Percentiles rank a stretch among this genome's conserved stretches.
Evolutionary conservation across 768 basidiomycete species (phyloP).

Genomic region (Agaricus subrufescens): DNA sequence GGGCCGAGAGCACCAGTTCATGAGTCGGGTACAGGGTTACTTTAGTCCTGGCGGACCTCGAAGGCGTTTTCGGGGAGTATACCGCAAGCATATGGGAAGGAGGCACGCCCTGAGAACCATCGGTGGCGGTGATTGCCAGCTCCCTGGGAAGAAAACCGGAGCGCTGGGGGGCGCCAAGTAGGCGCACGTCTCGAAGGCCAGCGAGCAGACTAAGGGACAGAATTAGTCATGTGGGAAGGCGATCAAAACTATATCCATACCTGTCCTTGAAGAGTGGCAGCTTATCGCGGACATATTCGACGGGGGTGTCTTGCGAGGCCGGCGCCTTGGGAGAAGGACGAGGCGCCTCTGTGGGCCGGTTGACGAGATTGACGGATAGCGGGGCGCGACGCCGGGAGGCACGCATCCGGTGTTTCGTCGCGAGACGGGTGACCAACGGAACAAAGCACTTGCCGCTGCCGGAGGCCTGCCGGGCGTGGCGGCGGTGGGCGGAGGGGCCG

Average conservation of each 20-base stretch:
- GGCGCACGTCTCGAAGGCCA: slow-evolving; percentile 6
- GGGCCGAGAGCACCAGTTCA: slow-evolving; percentile 60
- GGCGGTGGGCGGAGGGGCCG: background rate
- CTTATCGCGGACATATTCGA: slow-evolving; percentile 4
- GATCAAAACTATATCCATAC: background rate
- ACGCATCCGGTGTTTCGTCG: slow-evolving; percentile 4
- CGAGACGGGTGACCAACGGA: slow-evolving; percentile 5
- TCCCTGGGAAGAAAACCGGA: slow-evolving; percentile 14
- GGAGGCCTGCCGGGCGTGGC: slow-evolving; percentile 1
- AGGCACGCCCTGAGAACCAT: slow-evolving; percentile 17
- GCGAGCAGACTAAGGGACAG: slow-evolving; percentile 1
- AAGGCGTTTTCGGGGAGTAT: slow-evolving; percentile 20
- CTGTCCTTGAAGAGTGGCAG: slow-evolving; percentile 3
- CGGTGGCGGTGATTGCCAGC: slow-evolving; percentile 20
- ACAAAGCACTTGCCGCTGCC: background rate
- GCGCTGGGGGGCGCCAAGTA: slow-evolving; percentile 4
- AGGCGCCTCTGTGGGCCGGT: background rate
- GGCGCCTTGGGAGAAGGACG: background rate
- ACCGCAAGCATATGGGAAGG: slow-evolving; percentile 61
- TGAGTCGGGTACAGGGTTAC: slow-evolving; percentile 63
- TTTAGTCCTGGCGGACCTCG: slow-evolving; percentile 17
- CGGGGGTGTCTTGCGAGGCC: background rate
- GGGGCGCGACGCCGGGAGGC: slow-evolving; percentile 1
- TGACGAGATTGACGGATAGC: slow-evolving; percentile 3
- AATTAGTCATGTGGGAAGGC: background rate